Evolutionary conservation across 129 eudicot species (phyloP), one percentile per base, ranked within the genome.

Genomic region (Glebionis coronaria): DNA sequence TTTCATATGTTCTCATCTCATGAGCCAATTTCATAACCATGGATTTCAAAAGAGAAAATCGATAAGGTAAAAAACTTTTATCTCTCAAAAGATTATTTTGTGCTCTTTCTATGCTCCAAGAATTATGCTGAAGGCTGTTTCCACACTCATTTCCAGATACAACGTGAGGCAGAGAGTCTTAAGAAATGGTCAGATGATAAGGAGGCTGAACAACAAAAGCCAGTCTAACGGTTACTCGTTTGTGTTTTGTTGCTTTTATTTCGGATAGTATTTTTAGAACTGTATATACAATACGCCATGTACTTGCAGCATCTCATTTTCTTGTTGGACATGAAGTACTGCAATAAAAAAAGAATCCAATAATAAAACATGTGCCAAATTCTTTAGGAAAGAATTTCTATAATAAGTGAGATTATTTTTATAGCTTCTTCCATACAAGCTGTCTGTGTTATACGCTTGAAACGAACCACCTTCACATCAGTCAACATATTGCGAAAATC

Each of bases 131-230:
- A 23, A 46, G 18, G 25, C 46, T n/a, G 53, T 56, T 23, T 11
- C 42, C 20, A 38, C 67, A 60, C 65, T 51, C 31, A 45, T 74
- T 63, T 50, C 56, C 71, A 88, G 98, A 91, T 92, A 47, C 56
- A 60, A 61, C 76, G 77, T 25, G 87, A 67, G 54, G 84, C 95
- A 56, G 89, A 93, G 59, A 80, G 79, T 78, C 58, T 93, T 63
- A 88, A 84, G 69, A 86, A 63, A 18, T 93, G 98, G 98, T 82
- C 88, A 80, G 82, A 80, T 74, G 88, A 93, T 63, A 88, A 88
- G 81, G 97, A 86, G 81, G 92, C 87, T 67, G 92, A 84, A 77
- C 98, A 93, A 87, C 61, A 84, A n/a, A 84, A 84, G 98, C 88
- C 71, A 84, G 95, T 70, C 73, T 20, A 4, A 6, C 62, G 46